Percentiles rank a stretch among this genome's conserved stretches.
Conservation (phyloP, 2,329 filamentous ascomycete genomes). For the Metarhizium anisopliae region DNA sequence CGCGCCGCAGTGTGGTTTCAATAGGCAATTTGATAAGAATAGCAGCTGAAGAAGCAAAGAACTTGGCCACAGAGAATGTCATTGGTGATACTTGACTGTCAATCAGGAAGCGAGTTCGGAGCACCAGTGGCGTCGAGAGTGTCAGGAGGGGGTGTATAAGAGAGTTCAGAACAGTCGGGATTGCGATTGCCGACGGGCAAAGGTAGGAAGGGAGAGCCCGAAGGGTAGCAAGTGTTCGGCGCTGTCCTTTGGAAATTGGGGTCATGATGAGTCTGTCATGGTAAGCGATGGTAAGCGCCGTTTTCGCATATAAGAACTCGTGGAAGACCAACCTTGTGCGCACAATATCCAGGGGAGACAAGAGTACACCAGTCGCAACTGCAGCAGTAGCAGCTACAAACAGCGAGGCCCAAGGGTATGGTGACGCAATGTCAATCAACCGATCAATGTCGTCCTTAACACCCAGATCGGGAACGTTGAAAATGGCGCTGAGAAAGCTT, state of each 20-base stretch:
- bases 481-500: slow-evolving; percentile 78
- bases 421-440: slow-evolving; percentile 61
- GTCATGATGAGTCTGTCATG: slow-evolving; percentile 68
- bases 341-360: slow-evolving; percentile 83
- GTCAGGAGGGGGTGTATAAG: slow-evolving; percentile 76
- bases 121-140: slow-evolving; percentile 72
- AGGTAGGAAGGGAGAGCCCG: slow-evolving; percentile 70
- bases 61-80: slow-evolving; percentile 73
- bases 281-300: slow-evolving; percentile 25
- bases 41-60: slow-evolving; percentile 70
- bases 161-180: slow-evolving; percentile 82
- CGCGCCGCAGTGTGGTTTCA: slow-evolving; percentile 83
- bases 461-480: slow-evolving; percentile 81
- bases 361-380: slow-evolving; percentile 65
- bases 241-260: slow-evolving; percentile 62
- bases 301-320: background rate
- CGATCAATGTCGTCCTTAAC: slow-evolving; percentile 70
- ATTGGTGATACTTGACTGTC: slow-evolving; percentile 74
- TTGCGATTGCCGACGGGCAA: slow-evolving; percentile 59
- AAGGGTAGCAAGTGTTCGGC: slow-evolving; percentile 70
- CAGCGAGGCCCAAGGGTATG: slow-evolving; percentile 74
- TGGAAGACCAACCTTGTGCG: slow-evolving; percentile 56
- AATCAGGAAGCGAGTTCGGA: slow-evolving; percentile 76
- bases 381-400: slow-evolving; percentile 58
- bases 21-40: slow-evolving; percentile 82